Percentiles rank a stretch among this genome's conserved stretches.
Conservation (phyloP, 371 early-diverging fungal genomes). For the Apophysomyces elegans region DNA sequence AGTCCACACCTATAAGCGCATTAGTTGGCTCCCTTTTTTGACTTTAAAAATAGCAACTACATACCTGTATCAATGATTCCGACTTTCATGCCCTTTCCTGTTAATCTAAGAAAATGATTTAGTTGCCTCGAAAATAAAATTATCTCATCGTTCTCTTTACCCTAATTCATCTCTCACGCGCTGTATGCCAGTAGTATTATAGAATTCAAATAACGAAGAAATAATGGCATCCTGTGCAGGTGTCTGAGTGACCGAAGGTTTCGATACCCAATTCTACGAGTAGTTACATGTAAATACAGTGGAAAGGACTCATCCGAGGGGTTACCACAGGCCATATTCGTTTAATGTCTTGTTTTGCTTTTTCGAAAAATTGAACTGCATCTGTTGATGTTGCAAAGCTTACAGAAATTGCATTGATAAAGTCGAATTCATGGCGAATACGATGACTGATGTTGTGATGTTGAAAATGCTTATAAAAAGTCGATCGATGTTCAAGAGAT, state of each 20-base stretch:
- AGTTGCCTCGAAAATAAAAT: not conserved
- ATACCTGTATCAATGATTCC: constrained; percentile 66
- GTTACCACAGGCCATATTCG: constrained; percentile 52
- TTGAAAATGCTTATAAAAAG: constrained; percentile 30
- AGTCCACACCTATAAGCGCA: constrained; percentile 55
- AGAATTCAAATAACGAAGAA: constrained; percentile 30
- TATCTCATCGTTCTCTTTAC: constrained; percentile 10
- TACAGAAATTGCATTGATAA: constrained; percentile 47
- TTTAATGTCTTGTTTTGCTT: constrained; percentile 26
- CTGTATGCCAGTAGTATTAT: constrained; percentile 40
- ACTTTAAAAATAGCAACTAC: constrained; percentile 6
- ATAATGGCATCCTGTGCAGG: constrained; percentile 7
- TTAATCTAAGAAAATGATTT: constrained; percentile 27
- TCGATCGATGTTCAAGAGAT: constrained; percentile 17
- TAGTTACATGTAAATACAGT: not conserved
- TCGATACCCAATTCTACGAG: constrained; percentile 14
- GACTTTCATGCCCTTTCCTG: constrained; percentile 65
- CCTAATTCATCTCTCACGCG: constrained; percentile 35
- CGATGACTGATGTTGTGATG: constrained; percentile 32
- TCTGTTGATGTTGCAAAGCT: constrained; percentile 31
- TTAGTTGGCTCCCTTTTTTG: not conserved
- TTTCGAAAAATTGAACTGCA: constrained; percentile 30
- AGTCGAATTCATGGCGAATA: constrained; percentile 41
- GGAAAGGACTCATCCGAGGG: not conserved
- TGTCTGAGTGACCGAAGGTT: constrained; percentile 4